Evolutionary conservation across 2,329 filamentous ascomycete genomes (phyloP), one percentile per base, ranked within the genome.

Genomic region (Dichotomopilus funicola): DNA sequence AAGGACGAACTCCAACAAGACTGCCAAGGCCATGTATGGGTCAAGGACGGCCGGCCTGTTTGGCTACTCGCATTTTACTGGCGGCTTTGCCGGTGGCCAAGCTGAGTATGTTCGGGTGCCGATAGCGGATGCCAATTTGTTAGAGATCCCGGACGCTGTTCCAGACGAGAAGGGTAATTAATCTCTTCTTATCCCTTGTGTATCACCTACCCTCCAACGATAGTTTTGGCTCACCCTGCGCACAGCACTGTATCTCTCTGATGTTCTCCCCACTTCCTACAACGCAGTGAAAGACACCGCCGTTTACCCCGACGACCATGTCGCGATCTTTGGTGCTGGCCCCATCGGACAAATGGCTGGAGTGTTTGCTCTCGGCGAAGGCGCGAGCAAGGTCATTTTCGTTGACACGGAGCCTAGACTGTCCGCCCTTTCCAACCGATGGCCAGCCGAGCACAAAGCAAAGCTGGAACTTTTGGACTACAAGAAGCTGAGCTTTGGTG

Each of bases 21-120:
- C 83, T 45, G 79, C 80, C 60, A 85, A 87, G 61, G 82, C 79
- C 52, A 86, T 95, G 83, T 95, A 94, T 66, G 90, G 90, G 10
- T 83, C 83, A 2, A 78, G 83, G 50, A 91, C 89, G 4, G 79
- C 88, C 0, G 90, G 83, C 13, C 84, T 88, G 61, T 87, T 88
- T 64, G 85, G 86, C 1, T 88, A 88, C 65, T 84, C 82, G 2
- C 86, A 90, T 66, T 89, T 95, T 66, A 91, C 88, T 0, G 90
- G 89, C 6, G 91, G 91, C 0, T 95, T 92, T 66, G 89, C 89
- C 0, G 89, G 91, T 49, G 90, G 90, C 0, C 91, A 95, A 70
- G 87, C 89, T 4, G 91, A 95, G 72, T 95, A 90, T 65, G 86
- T 91, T 0, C 81, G 90, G 6, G 89, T 95, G 6, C 89, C 91